Percentiles rank a stretch among this genome's conserved stretches.
These are phyloP conservation scores for Pleurotus pulmonarius DNA, from an alignment of 768 basidiomycete genomes.

Conservation along the genomic window DNA sequence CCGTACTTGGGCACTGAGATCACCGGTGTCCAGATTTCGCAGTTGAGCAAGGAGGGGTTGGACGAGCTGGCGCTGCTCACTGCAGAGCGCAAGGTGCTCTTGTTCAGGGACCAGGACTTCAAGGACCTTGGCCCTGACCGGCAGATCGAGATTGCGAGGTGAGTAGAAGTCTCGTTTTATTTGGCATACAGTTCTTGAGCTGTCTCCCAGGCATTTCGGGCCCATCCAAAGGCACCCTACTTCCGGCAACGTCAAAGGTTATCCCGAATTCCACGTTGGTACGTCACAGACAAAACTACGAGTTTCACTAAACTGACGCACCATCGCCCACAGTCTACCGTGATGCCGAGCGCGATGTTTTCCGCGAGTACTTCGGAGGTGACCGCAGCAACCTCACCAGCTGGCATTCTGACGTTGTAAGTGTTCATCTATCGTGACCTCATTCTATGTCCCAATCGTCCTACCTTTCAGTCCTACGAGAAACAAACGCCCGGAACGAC, in stretches of 20 bases:
- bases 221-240: conserved; percentile 44
- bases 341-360: conserved; percentile 37
- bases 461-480: conserved; percentile 42
- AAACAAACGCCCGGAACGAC: conserved; percentile 53
- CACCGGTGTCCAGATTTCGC: conserved; percentile 47
- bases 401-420: conserved; percentile 56
- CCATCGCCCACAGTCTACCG: conserved; percentile 42
- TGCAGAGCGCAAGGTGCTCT: conserved; percentile 49
- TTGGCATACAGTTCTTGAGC: neutral
- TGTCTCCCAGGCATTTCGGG: conserved; percentile 34
- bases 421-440: conserved; percentile 11
- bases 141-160: conserved; percentile 51
- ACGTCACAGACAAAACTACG: conserved; percentile 12
- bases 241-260: conserved; percentile 50
- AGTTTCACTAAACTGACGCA: neutral
- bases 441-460: neutral
- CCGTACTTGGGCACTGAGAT: conserved; percentile 53
- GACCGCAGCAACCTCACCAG: conserved; percentile 37
- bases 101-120: conserved; percentile 62
- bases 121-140: conserved; percentile 50
- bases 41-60: conserved; percentile 47
- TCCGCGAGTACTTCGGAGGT: conserved; percentile 38
- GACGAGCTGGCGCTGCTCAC: conserved; percentile 50
- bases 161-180: neutral
- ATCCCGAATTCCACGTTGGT: conserved; percentile 59